phyloP scores from a whole-genome alignment of 768 basidiomycete species.

The Royoungia palumana region DNA sequence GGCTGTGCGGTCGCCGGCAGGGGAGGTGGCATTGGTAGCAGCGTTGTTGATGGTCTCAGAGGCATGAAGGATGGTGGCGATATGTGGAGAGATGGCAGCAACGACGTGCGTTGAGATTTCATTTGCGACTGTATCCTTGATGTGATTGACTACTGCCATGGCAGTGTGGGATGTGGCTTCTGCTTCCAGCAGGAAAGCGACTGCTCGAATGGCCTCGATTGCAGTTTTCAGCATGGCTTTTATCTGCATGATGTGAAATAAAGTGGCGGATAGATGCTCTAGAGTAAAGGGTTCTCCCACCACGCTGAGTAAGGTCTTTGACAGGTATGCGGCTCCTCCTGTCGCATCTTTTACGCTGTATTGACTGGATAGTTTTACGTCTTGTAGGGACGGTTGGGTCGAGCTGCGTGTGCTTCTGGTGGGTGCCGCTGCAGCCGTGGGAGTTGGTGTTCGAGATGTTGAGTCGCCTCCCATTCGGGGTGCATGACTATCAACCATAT shows the following conservation, averaged over 20 bases:
- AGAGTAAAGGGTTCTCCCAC: neutral
- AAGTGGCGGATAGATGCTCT: neutral
- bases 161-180: neutral
- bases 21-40: too few relatives aligned
- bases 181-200: slow-evolving; percentile 1
- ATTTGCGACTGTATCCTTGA: neutral
- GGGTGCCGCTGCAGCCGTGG: too few relatives aligned
- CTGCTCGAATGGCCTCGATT: neutral
- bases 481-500: too few relatives aligned
- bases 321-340: neutral
- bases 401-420: too few relatives aligned
- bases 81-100: neutral
- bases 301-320: neutral
- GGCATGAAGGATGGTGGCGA: too few relatives aligned
- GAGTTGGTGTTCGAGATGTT: too few relatives aligned
- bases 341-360: neutral
- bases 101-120: neutral
- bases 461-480: too few relatives aligned
- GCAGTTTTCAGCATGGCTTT: neutral
- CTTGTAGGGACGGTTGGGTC: too few relatives aligned
- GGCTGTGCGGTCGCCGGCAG: too few relatives aligned
- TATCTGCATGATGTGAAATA: slow-evolving; percentile 1
- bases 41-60: too few relatives aligned
- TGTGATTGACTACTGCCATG: neutral
- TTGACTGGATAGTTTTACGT: too few relatives aligned